phyloP scores from a whole-genome alignment of 2,329 filamentous ascomycete species.

The Clarireedia homoeocarpa region DNA sequence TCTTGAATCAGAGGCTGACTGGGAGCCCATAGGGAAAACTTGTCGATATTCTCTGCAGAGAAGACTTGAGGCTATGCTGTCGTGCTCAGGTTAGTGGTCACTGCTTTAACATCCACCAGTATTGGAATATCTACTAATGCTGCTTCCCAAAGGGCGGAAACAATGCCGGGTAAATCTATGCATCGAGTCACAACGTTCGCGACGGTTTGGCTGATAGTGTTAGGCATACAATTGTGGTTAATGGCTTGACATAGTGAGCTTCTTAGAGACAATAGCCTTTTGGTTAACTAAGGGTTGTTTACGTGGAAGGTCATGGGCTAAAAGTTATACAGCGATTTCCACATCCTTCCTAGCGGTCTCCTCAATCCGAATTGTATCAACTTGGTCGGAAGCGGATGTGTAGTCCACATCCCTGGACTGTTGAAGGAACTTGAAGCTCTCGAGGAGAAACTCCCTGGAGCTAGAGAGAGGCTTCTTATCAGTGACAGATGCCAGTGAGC shows the following conservation, averaged over 20 bases:
- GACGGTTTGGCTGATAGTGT: neutral
- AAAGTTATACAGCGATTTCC: conserved; percentile 30
- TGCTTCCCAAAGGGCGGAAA: conserved; percentile 38
- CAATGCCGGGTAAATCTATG: conserved; percentile 38
- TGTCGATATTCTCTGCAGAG: conserved; percentile 37
- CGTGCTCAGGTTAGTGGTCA: conserved; percentile 3
- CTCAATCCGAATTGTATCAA: conserved; percentile 65
- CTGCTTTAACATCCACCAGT: neutral
- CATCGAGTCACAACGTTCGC: neutral
- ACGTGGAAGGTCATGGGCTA: neutral
- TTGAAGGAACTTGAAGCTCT: conserved; percentile 56
- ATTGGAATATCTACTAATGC: conserved; percentile 23
- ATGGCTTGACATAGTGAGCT: conserved; percentile 33
- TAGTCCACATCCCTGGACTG: conserved; percentile 60
- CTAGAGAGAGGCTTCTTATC: conserved; percentile 52
- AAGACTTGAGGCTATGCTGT: conserved; percentile 6
- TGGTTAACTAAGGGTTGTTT: neutral
- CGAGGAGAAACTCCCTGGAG: conserved; percentile 48
- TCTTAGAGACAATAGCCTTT: neutral
- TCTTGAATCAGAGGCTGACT: neutral
- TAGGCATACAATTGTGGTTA: conserved; percentile 34
- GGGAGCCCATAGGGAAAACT: conserved; percentile 44
- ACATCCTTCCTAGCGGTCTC: conserved; percentile 60
- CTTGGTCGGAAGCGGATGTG: conserved; percentile 62
- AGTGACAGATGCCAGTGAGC: conserved; percentile 35